A percentile compares a stretch with the other conserved stretches of the same genome.
phyloP scores from a whole-genome alignment of 257 asterid species.

The Solanum sitiens region DNA sequence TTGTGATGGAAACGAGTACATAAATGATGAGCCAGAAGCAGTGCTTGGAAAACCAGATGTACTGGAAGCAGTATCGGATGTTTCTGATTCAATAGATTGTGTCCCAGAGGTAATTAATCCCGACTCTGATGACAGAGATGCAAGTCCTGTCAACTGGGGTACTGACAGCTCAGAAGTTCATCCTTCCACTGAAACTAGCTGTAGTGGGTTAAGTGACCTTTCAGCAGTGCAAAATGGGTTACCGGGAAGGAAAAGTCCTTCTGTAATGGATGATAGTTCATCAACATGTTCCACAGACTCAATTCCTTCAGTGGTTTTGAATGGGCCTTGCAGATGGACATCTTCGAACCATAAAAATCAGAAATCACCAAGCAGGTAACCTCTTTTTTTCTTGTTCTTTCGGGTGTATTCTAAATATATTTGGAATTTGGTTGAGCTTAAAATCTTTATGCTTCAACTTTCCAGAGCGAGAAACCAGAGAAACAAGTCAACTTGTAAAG shows the following conservation, averaged over 20 bases:
- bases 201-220: constrained; percentile 37
- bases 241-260: constrained; percentile 40
- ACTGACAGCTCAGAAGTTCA: constrained; percentile 49
- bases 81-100: constrained; percentile 66
- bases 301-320: constrained; percentile 41
- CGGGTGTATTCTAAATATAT: not conserved
- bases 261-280: constrained; percentile 75
- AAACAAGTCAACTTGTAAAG: constrained; percentile 26
- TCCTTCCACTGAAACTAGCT: constrained; percentile 42
- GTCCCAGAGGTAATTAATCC: constrained; percentile 41
- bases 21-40: constrained; percentile 21
- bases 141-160: constrained; percentile 53
- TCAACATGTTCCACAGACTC: constrained; percentile 93
- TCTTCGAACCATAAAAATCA: constrained; percentile 23
- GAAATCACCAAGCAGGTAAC: constrained; percentile 31
- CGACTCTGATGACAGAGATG: constrained; percentile 62
- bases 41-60: constrained; percentile 38
- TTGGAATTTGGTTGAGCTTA: not conserved
- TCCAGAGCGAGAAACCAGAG: constrained; percentile 48
- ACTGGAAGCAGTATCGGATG: constrained; percentile 63
- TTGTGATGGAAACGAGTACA: constrained; percentile 23
- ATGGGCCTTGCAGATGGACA: constrained; percentile 27
- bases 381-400: not conserved
- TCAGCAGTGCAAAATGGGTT: constrained; percentile 48
- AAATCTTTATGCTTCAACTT: not conserved